A percentile compares a stretch with the other conserved stretches of the same genome.
phyloP scores from a whole-genome alignment of 139 green algal species.

The Ulvella scutata region DNA sequence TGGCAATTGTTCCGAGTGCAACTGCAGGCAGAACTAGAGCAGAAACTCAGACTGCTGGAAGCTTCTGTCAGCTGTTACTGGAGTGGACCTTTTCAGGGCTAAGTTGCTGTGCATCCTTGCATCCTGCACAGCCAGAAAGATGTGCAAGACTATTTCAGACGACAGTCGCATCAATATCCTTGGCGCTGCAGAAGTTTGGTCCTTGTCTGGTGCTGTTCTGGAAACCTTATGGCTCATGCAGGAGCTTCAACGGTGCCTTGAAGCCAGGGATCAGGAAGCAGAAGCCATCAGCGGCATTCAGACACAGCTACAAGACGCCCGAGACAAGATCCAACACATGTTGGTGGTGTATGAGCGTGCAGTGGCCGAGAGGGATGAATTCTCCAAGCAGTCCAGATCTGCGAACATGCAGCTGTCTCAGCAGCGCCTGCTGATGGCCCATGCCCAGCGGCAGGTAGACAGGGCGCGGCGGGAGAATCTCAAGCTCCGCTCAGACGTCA shows the following conservation, averaged over 20 bases:
- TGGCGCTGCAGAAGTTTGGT: too few species aligned
- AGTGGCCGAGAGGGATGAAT: not conserved
- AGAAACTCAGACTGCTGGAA: too few species aligned
- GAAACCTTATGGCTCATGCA: too few species aligned
- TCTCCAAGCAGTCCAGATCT: not conserved
- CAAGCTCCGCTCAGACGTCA: not conserved
- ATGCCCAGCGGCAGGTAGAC: not conserved
- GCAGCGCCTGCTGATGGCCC: not conserved
- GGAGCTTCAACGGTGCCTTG: not conserved
- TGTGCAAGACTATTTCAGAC: too few species aligned
- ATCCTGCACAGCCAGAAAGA: too few species aligned
- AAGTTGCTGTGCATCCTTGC: too few species aligned
- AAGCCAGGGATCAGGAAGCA: not conserved
- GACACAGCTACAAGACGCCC: not conserved
- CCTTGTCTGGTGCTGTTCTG: too few species aligned
- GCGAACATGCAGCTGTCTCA: not conserved
- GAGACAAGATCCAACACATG: not conserved
- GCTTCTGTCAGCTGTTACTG: too few species aligned
- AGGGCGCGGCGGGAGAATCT: not conserved
- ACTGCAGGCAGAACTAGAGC: too few species aligned
- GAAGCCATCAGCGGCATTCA: not conserved
- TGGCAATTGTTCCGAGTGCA: too few species aligned
- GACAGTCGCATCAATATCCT: too few species aligned
- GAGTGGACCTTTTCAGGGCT: too few species aligned
- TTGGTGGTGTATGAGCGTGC: not conserved